phyloP scores from a whole-genome alignment of 495 filamentous ascomycete species.

The Penicillium coffeae region DNA sequence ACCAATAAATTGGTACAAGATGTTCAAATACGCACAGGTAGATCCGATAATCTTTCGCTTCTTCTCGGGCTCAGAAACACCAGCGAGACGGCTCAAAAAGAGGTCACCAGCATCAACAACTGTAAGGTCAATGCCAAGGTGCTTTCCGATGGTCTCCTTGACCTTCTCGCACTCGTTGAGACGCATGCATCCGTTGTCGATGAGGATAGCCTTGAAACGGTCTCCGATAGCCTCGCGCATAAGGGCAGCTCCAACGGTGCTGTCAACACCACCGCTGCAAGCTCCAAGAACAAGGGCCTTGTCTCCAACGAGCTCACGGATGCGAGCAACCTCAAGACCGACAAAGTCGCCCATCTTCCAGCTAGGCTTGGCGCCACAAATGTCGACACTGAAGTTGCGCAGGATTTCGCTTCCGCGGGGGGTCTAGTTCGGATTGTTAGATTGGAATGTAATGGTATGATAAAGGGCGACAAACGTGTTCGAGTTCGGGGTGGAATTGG shows the following conservation, averaged over 20 bases:
- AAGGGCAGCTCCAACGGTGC: slow-evolving; percentile 79
- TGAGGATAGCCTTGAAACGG: slow-evolving; percentile 83
- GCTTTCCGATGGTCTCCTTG: slow-evolving; percentile 66
- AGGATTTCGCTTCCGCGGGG: slow-evolving; percentile 18
- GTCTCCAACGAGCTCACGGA: slow-evolving; percentile 20
- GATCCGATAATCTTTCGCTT: slow-evolving; percentile 90
- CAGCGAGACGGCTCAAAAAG: slow-evolving; percentile 72
- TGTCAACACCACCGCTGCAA: slow-evolving; percentile 82
- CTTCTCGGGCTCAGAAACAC: slow-evolving; percentile 76
- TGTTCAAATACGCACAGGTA: slow-evolving; percentile 10
- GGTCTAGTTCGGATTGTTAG: slow-evolving; percentile 17
- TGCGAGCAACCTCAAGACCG: slow-evolving; percentile 17
- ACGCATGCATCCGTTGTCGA: slow-evolving; percentile 87
- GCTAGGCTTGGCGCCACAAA: slow-evolving; percentile 18
- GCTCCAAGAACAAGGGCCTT: slow-evolving; percentile 18
- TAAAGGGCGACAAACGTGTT: slow-evolving; percentile 13
- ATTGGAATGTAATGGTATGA: neutral
- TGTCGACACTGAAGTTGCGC: slow-evolving; percentile 20
- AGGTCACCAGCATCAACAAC: slow-evolving; percentile 75
- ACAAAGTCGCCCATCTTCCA: slow-evolving; percentile 23
- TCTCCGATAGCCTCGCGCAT: slow-evolving; percentile 82
- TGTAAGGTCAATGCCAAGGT: slow-evolving; percentile 86
- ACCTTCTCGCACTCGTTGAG: slow-evolving; percentile 79
- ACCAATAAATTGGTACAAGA: neutral
- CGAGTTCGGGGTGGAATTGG: slow-evolving; percentile 26